These are phyloP conservation scores for Emergomyces orientalis DNA, from an alignment of 2,329 filamentous ascomycete genomes.

Conservation along the genomic window DNA sequence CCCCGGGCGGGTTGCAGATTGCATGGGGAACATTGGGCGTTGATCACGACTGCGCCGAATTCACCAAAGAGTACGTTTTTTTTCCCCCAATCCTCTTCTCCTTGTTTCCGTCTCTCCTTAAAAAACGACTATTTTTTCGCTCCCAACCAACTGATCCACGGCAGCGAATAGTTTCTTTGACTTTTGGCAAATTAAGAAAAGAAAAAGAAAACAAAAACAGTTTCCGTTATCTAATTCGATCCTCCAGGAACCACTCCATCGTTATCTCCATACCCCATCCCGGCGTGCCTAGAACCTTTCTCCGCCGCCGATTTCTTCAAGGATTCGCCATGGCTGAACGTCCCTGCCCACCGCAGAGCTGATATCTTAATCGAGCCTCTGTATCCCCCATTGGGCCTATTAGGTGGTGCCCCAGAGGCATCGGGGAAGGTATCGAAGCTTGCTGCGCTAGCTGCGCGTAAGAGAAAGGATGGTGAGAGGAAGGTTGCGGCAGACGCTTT, in stretches of 20 bases:
- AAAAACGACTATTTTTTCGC: background rate
- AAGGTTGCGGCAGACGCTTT: slow-evolving; percentile 19
- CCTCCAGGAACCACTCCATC: slow-evolving; percentile 20
- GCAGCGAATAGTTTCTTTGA: background rate
- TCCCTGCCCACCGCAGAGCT: slow-evolving; percentile 57
- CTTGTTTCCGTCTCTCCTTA: background rate
- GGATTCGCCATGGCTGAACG: slow-evolving; percentile 75
- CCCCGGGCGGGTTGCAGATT: background rate
- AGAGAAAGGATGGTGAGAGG: slow-evolving; percentile 67
- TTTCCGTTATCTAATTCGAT: slow-evolving; percentile 6
- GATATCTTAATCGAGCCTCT: slow-evolving; percentile 53
- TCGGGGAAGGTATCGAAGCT: slow-evolving; percentile 76
- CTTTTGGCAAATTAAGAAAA: background rate
- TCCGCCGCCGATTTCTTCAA: slow-evolving; percentile 58
- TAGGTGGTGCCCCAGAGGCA: slow-evolving; percentile 62
- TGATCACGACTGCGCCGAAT: no score
- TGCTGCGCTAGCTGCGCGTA: slow-evolving; percentile 75
- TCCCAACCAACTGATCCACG: slow-evolving; percentile 6
- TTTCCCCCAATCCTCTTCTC: no score
- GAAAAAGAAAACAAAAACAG: background rate
- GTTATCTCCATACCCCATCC: slow-evolving; percentile 18
- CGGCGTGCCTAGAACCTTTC: slow-evolving; percentile 25
- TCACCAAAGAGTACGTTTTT: slow-evolving; percentile 2
- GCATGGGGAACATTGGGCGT: background rate
- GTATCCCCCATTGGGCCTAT: slow-evolving; percentile 54